Percentiles rank a stretch among this genome's conserved stretches.
phyloP scores from a whole-genome alignment of 2,329 filamentous ascomycete species.

The Curvularia lunata region DNA sequence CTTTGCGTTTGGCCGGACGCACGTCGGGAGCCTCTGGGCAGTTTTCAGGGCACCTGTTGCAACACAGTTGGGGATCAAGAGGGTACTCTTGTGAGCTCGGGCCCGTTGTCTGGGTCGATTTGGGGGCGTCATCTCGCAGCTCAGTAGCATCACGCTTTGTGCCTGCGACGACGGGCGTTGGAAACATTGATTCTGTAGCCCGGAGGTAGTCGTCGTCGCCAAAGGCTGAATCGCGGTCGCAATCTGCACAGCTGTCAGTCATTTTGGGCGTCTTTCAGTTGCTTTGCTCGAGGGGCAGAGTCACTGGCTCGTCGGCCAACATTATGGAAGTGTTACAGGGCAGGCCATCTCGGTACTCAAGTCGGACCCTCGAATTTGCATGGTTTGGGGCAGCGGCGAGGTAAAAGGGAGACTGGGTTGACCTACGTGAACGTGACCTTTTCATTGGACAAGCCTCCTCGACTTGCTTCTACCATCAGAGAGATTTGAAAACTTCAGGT shows the following conservation, averaged over 20 bases:
- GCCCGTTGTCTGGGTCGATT: slow-evolving; percentile 19
- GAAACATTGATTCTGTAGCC: slow-evolving; percentile 37
- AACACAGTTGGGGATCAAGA: slow-evolving; percentile 27
- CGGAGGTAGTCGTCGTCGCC: slow-evolving; percentile 39
- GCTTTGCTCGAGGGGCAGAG: slow-evolving; percentile 7
- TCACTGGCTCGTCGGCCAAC: slow-evolving; percentile 2
- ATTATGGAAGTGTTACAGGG: slow-evolving; percentile 12
- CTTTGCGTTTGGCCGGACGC: slow-evolving; percentile 44
- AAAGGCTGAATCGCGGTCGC: slow-evolving; percentile 43
- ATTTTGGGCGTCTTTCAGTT: slow-evolving; percentile 25
- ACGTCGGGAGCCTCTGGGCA: slow-evolving; percentile 25
- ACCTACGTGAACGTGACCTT: background rate
- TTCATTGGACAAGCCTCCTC: slow-evolving; percentile 3
- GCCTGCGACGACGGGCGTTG: slow-evolving; percentile 36
- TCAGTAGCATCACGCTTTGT: slow-evolving; percentile 41
- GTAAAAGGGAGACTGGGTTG: background rate
- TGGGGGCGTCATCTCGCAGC: slow-evolving; percentile 25
- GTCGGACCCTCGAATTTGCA: slow-evolving; percentile 5
- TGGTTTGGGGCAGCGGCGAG: background rate
- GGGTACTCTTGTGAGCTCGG: slow-evolving; percentile 21
- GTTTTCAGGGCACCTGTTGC: slow-evolving; percentile 37
- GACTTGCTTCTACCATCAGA: background rate
- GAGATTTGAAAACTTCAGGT: slow-evolving; percentile 2
- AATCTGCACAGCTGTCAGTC: slow-evolving; percentile 39
- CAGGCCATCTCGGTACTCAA: slow-evolving; percentile 18